Conservation (phyloP, 176 grass and related monocot species). For the Bonia amplexicaulis region DNA sequence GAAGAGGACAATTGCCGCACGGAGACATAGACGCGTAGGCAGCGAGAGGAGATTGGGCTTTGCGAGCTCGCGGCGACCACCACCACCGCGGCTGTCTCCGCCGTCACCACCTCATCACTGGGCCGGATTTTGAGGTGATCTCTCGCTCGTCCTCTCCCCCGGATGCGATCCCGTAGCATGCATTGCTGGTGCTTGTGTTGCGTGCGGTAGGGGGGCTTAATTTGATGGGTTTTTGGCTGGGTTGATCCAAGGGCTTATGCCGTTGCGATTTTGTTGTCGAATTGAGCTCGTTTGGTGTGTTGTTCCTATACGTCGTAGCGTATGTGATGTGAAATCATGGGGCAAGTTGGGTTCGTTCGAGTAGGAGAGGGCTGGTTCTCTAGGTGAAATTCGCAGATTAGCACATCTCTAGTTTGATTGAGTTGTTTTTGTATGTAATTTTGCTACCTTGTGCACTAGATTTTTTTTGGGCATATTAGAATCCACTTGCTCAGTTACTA, state of each 20-base stretch:
- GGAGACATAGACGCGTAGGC: neutral
- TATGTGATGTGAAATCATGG: neutral
- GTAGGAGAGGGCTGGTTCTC: neutral
- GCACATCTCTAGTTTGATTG: neutral
- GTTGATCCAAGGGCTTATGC: neutral
- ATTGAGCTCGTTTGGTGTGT: neutral
- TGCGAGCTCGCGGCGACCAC: neutral
- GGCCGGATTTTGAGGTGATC: neutral
- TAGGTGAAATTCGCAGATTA: neutral
- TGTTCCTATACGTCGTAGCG: neutral
- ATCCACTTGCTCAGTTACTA: neutral
- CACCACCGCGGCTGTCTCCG: neutral
- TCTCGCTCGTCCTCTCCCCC: neutral
- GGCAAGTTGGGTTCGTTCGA: neutral
- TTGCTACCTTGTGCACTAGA: neutral
- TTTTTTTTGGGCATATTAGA: neutral
- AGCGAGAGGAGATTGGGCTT: conserved; percentile 2
- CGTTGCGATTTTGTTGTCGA: neutral
- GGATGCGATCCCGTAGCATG: neutral
- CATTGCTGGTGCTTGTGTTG: neutral
- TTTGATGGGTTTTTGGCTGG: neutral
- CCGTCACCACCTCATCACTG: neutral
- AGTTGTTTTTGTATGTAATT: neutral
- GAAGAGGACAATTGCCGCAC: neutral
- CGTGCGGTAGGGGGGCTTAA: neutral